These are phyloP conservation scores for Cinchona pubescens DNA, from an alignment of 257 asterid species.

Conservation along the genomic window DNA sequence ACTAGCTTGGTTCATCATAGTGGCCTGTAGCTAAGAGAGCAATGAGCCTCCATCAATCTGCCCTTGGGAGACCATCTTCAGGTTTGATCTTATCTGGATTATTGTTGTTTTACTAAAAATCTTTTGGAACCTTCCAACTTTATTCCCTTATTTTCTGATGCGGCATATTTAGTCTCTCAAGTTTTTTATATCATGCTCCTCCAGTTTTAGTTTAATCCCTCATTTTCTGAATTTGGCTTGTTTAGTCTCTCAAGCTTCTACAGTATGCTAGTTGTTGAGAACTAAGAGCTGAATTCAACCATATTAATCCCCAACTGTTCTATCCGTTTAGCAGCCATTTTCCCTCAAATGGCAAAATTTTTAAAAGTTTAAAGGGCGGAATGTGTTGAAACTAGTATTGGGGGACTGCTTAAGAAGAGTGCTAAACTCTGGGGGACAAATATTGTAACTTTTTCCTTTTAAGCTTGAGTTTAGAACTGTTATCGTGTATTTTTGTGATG, in stretches of 20 bases:
- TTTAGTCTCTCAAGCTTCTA: background rate
- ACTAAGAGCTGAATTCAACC: background rate
- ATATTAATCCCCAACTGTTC: background rate
- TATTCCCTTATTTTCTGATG: background rate
- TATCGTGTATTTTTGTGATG: no score
- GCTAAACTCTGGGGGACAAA: background rate
- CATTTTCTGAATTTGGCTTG: background rate
- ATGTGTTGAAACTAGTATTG: background rate
- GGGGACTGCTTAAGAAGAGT: background rate
- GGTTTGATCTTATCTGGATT: slow-evolving; percentile 28
- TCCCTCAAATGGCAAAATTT: background rate
- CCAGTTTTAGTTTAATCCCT: background rate
- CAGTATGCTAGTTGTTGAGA: background rate
- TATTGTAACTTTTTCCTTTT: background rate
- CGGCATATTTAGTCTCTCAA: background rate
- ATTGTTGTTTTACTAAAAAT: background rate
- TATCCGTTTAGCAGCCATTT: background rate
- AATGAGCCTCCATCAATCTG: slow-evolving; percentile 53
- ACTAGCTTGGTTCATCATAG: slow-evolving; percentile 41
- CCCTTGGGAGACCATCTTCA: slow-evolving; percentile 51
- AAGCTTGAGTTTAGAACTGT: no score
- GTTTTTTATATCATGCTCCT: background rate
- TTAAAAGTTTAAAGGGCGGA: background rate
- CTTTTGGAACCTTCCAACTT: background rate
- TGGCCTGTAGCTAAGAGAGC: slow-evolving; percentile 33